Conservation (phyloP, 495 filamentous ascomycete genomes). For the Apodospora peruviana region DNA sequence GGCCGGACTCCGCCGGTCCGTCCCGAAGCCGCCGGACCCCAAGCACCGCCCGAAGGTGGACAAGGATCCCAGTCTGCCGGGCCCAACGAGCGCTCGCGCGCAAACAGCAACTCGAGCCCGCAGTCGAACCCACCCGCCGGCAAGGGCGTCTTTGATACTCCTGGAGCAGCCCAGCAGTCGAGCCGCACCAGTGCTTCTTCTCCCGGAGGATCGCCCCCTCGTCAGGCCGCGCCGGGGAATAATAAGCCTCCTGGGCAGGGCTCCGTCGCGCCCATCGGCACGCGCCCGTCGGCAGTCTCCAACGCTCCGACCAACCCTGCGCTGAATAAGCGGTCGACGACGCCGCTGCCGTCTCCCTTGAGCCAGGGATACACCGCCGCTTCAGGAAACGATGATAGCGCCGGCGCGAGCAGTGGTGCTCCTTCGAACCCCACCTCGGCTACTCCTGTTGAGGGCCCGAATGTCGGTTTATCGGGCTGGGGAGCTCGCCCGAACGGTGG, state of each 20-base stretch:
- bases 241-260: constrained; percentile 37
- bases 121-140: constrained; percentile 65
- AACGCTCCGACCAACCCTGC: constrained; percentile 56
- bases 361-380: constrained; percentile 68
- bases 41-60: constrained; percentile 39
- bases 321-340: constrained; percentile 80
- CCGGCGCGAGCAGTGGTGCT: constrained; percentile 25
- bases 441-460: constrained; percentile 27
- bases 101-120: constrained; percentile 78
- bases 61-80: constrained; percentile 40
- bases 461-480: constrained; percentile 53
- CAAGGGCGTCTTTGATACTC: constrained; percentile 60
- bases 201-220: constrained; percentile 80
- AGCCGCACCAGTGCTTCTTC: constrained; percentile 86
- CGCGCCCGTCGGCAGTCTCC: constrained; percentile 61
- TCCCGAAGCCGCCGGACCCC: constrained; percentile 40
- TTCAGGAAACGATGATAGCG: constrained; percentile 28
- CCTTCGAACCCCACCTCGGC: constrained; percentile 33
- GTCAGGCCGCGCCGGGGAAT: constrained; percentile 48
- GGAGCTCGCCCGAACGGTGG: constrained; percentile 59
- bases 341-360: constrained; percentile 83
- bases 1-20: constrained; percentile 37
- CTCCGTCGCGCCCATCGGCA: constrained; percentile 87
- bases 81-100: constrained; percentile 63
- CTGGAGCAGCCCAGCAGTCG: constrained; percentile 63